Evolutionary conservation across 2,329 filamentous ascomycete species (phyloP), one percentile per base, ranked within the genome.

Genomic region (Ceratocystis cacaofunesta): DNA sequence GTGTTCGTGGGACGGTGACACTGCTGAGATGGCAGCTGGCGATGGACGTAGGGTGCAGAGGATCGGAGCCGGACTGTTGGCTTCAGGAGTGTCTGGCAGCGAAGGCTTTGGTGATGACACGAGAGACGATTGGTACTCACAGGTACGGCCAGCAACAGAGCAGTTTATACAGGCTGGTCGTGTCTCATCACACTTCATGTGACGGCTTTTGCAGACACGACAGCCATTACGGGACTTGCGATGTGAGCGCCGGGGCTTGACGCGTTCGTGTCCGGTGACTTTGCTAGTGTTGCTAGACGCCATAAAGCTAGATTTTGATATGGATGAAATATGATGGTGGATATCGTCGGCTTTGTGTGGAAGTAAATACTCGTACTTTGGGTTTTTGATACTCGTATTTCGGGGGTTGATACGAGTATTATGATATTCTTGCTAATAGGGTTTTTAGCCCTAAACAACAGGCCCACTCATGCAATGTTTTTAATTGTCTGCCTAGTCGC

Each of bases 141-240:
- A 78, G 5, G 67, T 66, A 5, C 74, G 71, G 62, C 76, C 72
- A 50, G 73, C 73, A 55, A 74, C 73, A 22, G 71, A 69, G 68
- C 77, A 78, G 66, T 78, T 76, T 57, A 71, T 72, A 67, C 77
- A 78, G 0, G 71, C 66, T 1, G 77, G 77, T 3, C 72, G 73
- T 6, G 68, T 72, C 69, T 78, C 76, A 65, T 79, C 77, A 70
- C 77, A 78, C 44, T 76, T 76, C 64, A 76, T 76, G 57, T 77
- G 75, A 1, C 75, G 72, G 17, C 74, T 68, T 70, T 77, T 77
- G 70, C 75, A 77, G 68, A 76, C 75, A 65, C 68, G 72, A 68
- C 75, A 77, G 36, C 75, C 75, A 61, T 75, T 76, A 22, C 75
- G 71, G n/a, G 75, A 77, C 68, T 77, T 77, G 58, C 32, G 50